Evolutionary conservation across 2,329 filamentous ascomycete genomes (phyloP), one percentile per base, ranked within the genome.

Genomic region (Aotearoamyces nothofagi): DNA sequence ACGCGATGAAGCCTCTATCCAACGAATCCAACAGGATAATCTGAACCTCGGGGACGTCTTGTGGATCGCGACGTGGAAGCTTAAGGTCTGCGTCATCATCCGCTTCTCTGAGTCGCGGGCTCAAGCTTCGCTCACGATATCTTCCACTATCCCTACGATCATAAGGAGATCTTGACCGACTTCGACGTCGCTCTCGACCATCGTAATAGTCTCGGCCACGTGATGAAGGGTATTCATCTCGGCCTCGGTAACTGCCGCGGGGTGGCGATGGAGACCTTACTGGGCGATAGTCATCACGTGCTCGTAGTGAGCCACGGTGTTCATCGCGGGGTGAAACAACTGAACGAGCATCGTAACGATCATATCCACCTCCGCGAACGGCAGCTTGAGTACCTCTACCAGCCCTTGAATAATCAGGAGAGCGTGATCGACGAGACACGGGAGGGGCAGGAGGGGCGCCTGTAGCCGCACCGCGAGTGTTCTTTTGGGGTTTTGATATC

Each of bases 11-110:
- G 32, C 82, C 76, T 35, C 78, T 64, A 34, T 77, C 71, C 9
- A 92, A 65, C 40, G 84, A 74, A 38, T 87, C 75, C 24, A 87
- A 61, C 4, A 92, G 67, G 15, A 94, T 69, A 16, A 96, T 71
- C 49, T 94, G 84, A 10, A 94, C 78, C 42, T 96, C 84, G 3
- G 87, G 86, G 13, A 94, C 74, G 38, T 90, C 72, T 33, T 66
- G 60, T 4, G 80, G 73, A 33, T 73, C 69, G 33, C 84, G 66
- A 32, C 74, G 69, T 24, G 83, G 81, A 5, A 92, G 67, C 16
- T 79, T 76, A 9, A 84, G 58, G 19, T 69, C 66, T 22, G 66
- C 59, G 37, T 78, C 70, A 17, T 60, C 56, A 30, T 76, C 65
- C 32, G 60, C 52, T 26, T 64, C 56, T 20, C 61, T 55, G 13